These are phyloP conservation scores for Aurifilum marmelostoma DNA, from an alignment of 2,329 filamentous ascomycete genomes.

Conservation along the genomic window DNA sequence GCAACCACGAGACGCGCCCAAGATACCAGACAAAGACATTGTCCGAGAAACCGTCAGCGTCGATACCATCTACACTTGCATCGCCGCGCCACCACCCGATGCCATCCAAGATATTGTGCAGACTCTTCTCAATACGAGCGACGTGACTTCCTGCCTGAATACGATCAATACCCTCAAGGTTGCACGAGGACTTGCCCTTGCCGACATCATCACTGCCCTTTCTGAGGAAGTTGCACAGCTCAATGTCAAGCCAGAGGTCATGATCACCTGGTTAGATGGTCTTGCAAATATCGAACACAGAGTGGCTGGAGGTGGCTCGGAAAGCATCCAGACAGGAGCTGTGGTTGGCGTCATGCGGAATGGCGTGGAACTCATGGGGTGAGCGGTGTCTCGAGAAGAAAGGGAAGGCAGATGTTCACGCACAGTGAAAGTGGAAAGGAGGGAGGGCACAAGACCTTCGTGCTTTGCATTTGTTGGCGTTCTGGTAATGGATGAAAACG, in stretches of 20 bases:
- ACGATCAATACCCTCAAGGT: slow-evolving; percentile 89
- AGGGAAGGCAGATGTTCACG: neutral
- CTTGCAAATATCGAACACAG: slow-evolving; percentile 92
- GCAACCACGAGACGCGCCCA: slow-evolving; percentile 61
- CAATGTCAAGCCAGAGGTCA: slow-evolving; percentile 83
- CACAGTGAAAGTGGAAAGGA: neutral
- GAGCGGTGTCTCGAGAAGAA: neutral
- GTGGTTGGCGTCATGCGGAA: slow-evolving; percentile 86
- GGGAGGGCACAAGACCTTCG: neutral
- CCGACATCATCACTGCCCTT: slow-evolving; percentile 88
- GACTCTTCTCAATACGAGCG: slow-evolving; percentile 80
- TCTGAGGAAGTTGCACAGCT: slow-evolving; percentile 81
- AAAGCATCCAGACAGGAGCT: slow-evolving; percentile 88
- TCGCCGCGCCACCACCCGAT: slow-evolving; percentile 88
- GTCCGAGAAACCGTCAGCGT: slow-evolving; percentile 81
- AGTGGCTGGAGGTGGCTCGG: slow-evolving; percentile 83
- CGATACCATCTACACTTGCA: slow-evolving; percentile 95
- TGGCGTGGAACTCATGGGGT: slow-evolving; percentile 73
- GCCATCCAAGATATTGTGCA: slow-evolving; percentile 84
- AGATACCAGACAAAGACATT: slow-evolving; percentile 65
- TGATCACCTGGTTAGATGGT: slow-evolving; percentile 89
- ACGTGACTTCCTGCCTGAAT: slow-evolving; percentile 86
- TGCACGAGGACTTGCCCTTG: slow-evolving; percentile 82
- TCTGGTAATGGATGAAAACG: slow-evolving; percentile 11
- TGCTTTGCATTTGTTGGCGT: slow-evolving; percentile 24